Base-by-base conservation (phyloP, 192 early-diverging fungal genomes). In the Umbelopsis sp. region DNA sequence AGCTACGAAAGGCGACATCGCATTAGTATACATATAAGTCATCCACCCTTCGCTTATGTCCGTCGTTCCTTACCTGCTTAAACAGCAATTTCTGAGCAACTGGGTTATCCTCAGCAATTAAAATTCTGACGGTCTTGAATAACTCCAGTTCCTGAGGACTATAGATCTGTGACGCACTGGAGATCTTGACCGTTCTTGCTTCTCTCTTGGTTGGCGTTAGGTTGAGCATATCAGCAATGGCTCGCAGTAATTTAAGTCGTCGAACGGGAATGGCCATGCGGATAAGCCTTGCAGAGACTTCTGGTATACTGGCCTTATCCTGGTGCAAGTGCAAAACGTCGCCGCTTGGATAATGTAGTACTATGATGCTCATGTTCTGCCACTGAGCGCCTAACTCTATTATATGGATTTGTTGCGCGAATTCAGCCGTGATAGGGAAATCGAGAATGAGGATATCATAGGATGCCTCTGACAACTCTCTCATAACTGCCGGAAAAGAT, bases 31-130 rank as follows among this genome's bases (percentile, higher is more conserved):
- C 43, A 44, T 44, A 44, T 9, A 5, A 44, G 12, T 44, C 43
- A 9, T 9, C 43, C 43, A 44, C 5, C 43, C 5, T 12, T 44
- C 7, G 12, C 43, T 44, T 5, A 5, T 44, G 43, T 12, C 12
- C 12, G 43, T 44, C 43, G 5, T 12, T 44, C 5, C 5, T 54
- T 62, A 62, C 56, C 56, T 85, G 84, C 45, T 83, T 83, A 14
- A 81, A 74, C 8, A 83, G 47, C 4, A 83, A 62, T 47, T 80
- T 83, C 51, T 83, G 84, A 0, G 84, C 81, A 56, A 85, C 74
- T 34, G 75, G 50, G 41, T 85, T 83, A 45, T 83, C 84, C 74
- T 85, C 84, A 7, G 82, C 84, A 6, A 85, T 54, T 4, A 85
- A 50, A 47, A 85, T 83, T 34, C 80, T 73, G 71, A 81, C 71